phyloP scores from a whole-genome alignment of 2,329 filamentous ascomycete genomes.

The Neoascochyta sp. region DNA sequence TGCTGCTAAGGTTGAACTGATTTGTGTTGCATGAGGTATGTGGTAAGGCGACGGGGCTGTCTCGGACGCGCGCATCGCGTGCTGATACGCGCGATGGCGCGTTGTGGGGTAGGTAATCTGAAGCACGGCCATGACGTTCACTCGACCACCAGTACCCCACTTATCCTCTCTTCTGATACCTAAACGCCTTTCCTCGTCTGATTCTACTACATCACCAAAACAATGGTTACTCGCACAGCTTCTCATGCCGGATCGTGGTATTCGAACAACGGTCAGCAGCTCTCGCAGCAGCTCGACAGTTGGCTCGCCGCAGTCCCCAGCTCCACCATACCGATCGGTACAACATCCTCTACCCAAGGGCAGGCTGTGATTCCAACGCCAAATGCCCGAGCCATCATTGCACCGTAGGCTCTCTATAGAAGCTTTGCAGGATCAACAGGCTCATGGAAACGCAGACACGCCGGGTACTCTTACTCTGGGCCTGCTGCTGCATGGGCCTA shows the following conservation, averaged over 20 bases:
- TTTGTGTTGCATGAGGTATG: too few relatives aligned
- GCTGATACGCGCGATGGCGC: too few relatives aligned
- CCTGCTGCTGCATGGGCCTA: slow-evolving; percentile 93
- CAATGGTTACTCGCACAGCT: slow-evolving; percentile 51
- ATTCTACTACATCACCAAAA: slow-evolving; percentile 6
- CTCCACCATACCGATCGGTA: slow-evolving; percentile 59
- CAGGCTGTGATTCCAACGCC: slow-evolving; percentile 59
- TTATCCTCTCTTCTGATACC: background rate
- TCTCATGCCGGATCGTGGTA: slow-evolving; percentile 91
- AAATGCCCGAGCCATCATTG: slow-evolving; percentile 80
- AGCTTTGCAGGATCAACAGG: slow-evolving; percentile 5
- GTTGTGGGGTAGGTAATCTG: too few relatives aligned
- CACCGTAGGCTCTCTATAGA: slow-evolving; percentile 63
- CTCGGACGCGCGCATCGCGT: too few relatives aligned
- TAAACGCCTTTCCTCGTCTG: background rate
- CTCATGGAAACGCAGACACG: slow-evolving; percentile 63
- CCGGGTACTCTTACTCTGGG: slow-evolving; percentile 89
- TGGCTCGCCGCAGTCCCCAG: slow-evolving; percentile 71
- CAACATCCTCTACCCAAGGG: slow-evolving; percentile 39
- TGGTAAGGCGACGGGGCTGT: too few relatives aligned
- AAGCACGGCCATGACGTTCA: too few relatives aligned
- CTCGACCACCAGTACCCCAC: too few relatives aligned
- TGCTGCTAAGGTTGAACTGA: too few relatives aligned
- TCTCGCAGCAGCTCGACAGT: slow-evolving; percentile 66
- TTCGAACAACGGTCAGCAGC: slow-evolving; percentile 54